Conservation (phyloP, 2,329 filamentous ascomycete genomes). For the Madurella fahalii region DNA sequence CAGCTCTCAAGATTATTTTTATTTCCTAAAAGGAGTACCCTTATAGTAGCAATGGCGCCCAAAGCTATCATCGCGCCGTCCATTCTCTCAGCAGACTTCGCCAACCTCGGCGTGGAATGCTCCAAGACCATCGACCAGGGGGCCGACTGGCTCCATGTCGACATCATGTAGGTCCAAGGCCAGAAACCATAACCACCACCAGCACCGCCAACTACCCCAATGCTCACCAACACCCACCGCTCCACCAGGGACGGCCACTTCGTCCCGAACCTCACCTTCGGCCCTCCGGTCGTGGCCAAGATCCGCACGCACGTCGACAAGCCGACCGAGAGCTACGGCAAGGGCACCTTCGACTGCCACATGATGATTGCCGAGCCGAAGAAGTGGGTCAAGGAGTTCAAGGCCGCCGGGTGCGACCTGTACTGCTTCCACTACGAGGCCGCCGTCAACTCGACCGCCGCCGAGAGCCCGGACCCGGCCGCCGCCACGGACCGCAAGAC, state of each 20-base stretch:
- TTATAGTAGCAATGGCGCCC: conserved; percentile 66
- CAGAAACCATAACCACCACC: background rate
- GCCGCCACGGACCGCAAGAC: conserved; percentile 66
- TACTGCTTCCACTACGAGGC: conserved; percentile 99
- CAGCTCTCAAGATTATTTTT: background rate
- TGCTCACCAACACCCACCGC: background rate
- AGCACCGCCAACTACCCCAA: background rate
- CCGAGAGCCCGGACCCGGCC: conserved; percentile 75
- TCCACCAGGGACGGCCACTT: conserved; percentile 87
- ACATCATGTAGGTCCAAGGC: conserved; percentile 65
- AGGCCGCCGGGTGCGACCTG: conserved; percentile 90
- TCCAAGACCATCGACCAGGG: conserved; percentile 78
- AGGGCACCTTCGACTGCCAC: conserved; percentile 97
- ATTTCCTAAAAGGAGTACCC: background rate
- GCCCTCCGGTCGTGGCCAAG: conserved; percentile 89
- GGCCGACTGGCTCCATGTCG: conserved; percentile 90
- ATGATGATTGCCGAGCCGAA: conserved; percentile 99
- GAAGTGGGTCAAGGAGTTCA: conserved; percentile 96
- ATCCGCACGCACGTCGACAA: conserved; percentile 81
- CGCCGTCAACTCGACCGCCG: conserved; percentile 73
- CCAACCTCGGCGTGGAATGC: conserved; percentile 80
- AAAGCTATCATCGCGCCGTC: conserved; percentile 94
- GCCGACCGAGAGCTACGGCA: conserved; percentile 65
- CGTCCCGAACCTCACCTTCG: conserved; percentile 97
- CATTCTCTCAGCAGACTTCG: conserved; percentile 97